phyloP scores from a whole-genome alignment of 495 filamentous ascomycete genomes.

The Neurospora sp. region DNA sequence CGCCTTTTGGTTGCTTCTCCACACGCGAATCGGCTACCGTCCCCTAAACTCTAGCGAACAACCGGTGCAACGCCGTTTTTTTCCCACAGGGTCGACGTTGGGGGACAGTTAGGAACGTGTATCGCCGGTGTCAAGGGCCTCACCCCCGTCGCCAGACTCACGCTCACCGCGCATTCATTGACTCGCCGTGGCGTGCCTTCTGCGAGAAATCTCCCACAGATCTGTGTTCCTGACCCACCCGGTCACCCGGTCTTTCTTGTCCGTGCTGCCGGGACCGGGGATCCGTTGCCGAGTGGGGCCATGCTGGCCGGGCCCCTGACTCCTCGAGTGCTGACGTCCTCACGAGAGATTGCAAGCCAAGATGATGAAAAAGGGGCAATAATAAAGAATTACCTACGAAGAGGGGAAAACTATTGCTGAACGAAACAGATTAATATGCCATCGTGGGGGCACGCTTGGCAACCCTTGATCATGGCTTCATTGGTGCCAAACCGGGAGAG shows the following conservation, averaged over 20 bases:
- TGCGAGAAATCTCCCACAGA: background rate
- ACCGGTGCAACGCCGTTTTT: background rate
- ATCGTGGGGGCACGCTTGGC: background rate
- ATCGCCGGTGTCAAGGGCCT: background rate
- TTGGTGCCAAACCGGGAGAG: background rate
- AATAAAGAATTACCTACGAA: background rate
- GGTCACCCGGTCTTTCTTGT: background rate
- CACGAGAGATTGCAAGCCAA: background rate
- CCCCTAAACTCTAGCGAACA: background rate
- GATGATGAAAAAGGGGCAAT: background rate
- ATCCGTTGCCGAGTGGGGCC: background rate
- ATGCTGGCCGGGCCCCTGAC: background rate
- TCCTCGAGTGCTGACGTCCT: background rate
- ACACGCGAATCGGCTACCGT: background rate
- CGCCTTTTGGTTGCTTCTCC: background rate
- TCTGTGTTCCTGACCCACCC: background rate
- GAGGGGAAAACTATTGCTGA: background rate
- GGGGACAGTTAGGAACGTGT: background rate
- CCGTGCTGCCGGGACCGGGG: background rate
- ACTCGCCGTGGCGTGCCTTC: background rate
- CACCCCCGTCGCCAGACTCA: background rate
- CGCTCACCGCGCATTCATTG: background rate
- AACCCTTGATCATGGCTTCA: background rate
- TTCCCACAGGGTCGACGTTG: background rate
- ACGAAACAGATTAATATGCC: background rate